Conservation (phyloP, 2,329 filamentous ascomycete species). For the Eurotiales sp. region DNA sequence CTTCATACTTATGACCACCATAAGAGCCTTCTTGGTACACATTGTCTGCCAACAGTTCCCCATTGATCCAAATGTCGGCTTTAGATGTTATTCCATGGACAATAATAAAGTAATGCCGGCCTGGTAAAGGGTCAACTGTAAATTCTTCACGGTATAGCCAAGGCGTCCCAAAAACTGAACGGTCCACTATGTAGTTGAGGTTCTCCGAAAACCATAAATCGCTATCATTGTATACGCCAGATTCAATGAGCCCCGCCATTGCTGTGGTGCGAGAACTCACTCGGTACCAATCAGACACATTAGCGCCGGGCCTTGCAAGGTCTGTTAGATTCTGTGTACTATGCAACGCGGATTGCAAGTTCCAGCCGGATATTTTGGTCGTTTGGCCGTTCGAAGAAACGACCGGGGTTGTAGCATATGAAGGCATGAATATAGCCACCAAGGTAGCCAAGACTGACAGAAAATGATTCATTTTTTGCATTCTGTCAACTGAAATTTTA, state of each 20-base stretch:
- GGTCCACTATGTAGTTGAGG: slow-evolving; percentile 42
- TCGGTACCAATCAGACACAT: slow-evolving; percentile 52
- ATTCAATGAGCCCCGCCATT: slow-evolving; percentile 55
- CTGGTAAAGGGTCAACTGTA: slow-evolving; percentile 27
- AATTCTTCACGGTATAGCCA: slow-evolving; percentile 61
- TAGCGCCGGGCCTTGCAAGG: slow-evolving; percentile 42
- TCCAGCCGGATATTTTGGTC: slow-evolving; percentile 41
- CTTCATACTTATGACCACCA: slow-evolving; percentile 53
- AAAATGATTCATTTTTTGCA: not conserved
- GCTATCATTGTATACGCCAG: slow-evolving; percentile 50
- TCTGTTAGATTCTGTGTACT: slow-evolving; percentile 32
- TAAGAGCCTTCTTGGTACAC: slow-evolving; percentile 55
- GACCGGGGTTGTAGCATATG: slow-evolving; percentile 9
- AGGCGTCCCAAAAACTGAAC: slow-evolving; percentile 48
- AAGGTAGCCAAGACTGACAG: not conserved
- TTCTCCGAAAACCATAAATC: slow-evolving; percentile 56
- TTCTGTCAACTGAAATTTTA: not conserved
- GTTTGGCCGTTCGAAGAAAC: slow-evolving; percentile 25
- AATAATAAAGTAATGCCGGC: slow-evolving; percentile 50
- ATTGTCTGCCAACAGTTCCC: slow-evolving; percentile 48
- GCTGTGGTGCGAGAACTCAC: slow-evolving; percentile 51
- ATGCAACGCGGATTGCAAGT: slow-evolving; percentile 46
- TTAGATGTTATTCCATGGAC: slow-evolving; percentile 60
- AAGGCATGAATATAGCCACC: not conserved
- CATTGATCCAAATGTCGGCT: slow-evolving; percentile 60